Percentiles rank a stretch among this genome's conserved stretches.
Conservation (phyloP, 805 yeast genomes). For the Helenozyma baotianmanensis region DNA sequence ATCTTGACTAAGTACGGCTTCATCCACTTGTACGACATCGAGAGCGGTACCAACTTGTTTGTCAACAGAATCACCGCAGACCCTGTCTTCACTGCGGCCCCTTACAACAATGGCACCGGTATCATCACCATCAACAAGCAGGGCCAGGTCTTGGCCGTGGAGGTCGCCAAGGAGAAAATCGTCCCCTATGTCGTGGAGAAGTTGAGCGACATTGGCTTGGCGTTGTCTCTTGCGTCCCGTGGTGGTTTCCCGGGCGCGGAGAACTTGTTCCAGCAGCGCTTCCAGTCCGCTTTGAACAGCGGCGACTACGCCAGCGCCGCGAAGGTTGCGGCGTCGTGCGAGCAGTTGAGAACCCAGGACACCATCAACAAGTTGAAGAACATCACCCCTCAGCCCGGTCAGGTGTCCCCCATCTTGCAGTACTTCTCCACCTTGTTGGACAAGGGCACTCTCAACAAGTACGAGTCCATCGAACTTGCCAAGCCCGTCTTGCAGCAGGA, state of each 20-base stretch:
- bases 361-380: slow-evolving; percentile 90
- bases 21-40: slow-evolving; percentile 91
- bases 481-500: slow-evolving; percentile 94
- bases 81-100: slow-evolving; percentile 85
- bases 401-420: slow-evolving; percentile 88
- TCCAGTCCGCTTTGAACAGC: slow-evolving; percentile 73
- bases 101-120: slow-evolving; percentile 72
- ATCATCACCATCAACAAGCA: slow-evolving; percentile 88
- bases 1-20: slow-evolving; percentile 94
- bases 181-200: slow-evolving; percentile 87
- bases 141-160: slow-evolving; percentile 93
- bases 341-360: slow-evolving; percentile 87
- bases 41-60: slow-evolving; percentile 86
- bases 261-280: slow-evolving; percentile 83
- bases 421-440: slow-evolving; percentile 89
- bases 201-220: slow-evolving; percentile 80
- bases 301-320: slow-evolving; percentile 94
- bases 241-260: slow-evolving; percentile 99
- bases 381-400: slow-evolving; percentile 89
- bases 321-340: slow-evolving; percentile 92
- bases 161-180: slow-evolving; percentile 75
- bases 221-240: slow-evolving; percentile 84
- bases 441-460: slow-evolving; percentile 86
- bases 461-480: slow-evolving; percentile 91
- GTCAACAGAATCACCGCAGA: slow-evolving; percentile 96